Conservation (phyloP, 495 filamentous ascomycete genomes). For the Venustampulla echinocandica region DNA sequence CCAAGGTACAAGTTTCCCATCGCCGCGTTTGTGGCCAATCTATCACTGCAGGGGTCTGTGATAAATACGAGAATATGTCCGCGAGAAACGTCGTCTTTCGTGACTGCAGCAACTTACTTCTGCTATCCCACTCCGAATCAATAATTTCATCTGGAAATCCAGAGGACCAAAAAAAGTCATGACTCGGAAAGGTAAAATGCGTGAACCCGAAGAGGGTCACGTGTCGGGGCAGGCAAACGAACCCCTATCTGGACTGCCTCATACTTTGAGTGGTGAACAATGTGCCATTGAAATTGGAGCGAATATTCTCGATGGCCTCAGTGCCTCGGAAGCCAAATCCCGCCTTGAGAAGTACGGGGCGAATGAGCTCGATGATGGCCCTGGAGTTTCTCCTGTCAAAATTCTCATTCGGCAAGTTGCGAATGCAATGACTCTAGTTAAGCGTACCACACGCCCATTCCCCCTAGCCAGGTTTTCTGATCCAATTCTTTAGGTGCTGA, state of each 20-base stretch:
- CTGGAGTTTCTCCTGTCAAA: slow-evolving; percentile 57
- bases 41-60: too few relatives aligned
- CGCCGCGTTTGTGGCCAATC: too few relatives aligned
- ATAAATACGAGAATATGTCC: too few relatives aligned
- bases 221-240: slow-evolving; percentile 12
- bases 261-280: slow-evolving; percentile 47
- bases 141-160: too few relatives aligned
- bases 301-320: slow-evolving; percentile 54
- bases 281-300: slow-evolving; percentile 50
- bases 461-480: slow-evolving; percentile 3
- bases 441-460: slow-evolving; percentile 3
- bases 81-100: too few relatives aligned
- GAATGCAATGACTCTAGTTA: slow-evolving; percentile 58
- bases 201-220: too few relatives aligned
- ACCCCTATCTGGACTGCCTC: slow-evolving; percentile 52
- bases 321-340: slow-evolving; percentile 42
- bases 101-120: too few relatives aligned
- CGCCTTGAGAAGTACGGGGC: slow-evolving; percentile 48
- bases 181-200: too few relatives aligned
- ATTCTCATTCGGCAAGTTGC: slow-evolving; percentile 57
- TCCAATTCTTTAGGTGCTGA: slow-evolving; percentile 49
- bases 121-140: too few relatives aligned
- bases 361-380: slow-evolving; percentile 53
- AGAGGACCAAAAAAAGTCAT: too few relatives aligned
- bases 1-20: too few relatives aligned